Conservation (phyloP, 306 rosid species). For the Benincasa hispida region DNA sequence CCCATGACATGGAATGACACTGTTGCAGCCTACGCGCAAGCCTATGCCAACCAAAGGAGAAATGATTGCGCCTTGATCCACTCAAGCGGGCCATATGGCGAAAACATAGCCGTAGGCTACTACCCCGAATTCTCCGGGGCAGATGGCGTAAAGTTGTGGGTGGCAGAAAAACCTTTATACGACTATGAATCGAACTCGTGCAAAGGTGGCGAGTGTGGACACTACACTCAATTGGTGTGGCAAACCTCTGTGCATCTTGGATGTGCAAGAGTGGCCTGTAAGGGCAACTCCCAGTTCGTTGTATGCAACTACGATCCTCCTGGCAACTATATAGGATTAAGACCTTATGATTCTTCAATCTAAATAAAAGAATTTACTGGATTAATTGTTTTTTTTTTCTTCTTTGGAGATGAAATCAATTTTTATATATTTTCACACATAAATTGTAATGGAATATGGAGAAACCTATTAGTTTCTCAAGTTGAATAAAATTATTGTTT, state of each 20-base stretch:
- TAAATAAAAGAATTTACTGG: background rate
- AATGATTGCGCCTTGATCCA: slow-evolving; percentile 17
- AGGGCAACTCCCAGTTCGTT: background rate
- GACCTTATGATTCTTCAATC: background rate
- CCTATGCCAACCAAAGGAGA: background rate
- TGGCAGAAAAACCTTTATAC: slow-evolving; percentile 13
- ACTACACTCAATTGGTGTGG: slow-evolving; percentile 32
- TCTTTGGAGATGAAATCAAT: no score
- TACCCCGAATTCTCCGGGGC: background rate
- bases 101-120: slow-evolving; percentile 13
- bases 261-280: slow-evolving; percentile 19
- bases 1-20: background rate
- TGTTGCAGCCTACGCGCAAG: slow-evolving; percentile 7
- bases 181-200: slow-evolving; percentile 4
- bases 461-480: no score
- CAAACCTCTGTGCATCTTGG: slow-evolving; percentile 2
- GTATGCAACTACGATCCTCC: slow-evolving; percentile 20
- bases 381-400: no score
- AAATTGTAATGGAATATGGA: no score
- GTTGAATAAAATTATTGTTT: no score
- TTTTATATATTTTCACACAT: no score
- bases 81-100: slow-evolving; percentile 21
- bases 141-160: slow-evolving; percentile 16
- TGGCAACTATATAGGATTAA: background rate
- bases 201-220: slow-evolving; percentile 11